Percentiles rank a stretch among this genome's conserved stretches.
These are phyloP conservation scores for Entelexis sorbosivorans DNA, from an alignment of 1,139 yeast genomes.

Conservation along the genomic window DNA sequence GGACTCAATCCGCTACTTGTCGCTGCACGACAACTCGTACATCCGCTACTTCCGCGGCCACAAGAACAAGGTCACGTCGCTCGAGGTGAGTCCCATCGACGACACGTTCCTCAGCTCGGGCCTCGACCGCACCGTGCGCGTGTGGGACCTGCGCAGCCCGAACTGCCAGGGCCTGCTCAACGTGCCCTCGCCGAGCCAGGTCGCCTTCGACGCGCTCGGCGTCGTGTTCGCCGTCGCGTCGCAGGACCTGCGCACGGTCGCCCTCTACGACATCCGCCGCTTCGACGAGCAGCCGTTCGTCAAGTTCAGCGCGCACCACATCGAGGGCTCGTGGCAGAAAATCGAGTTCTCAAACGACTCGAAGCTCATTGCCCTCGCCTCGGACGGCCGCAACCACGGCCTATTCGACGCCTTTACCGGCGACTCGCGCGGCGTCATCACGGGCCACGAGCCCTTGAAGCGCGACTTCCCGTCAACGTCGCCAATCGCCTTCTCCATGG, in stretches of 20 bases:
- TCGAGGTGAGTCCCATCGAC: conserved; percentile 65
- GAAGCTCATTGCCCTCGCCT: conserved; percentile 54
- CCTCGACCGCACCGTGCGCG: conserved; percentile 63
- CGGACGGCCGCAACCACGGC: conserved; percentile 44
- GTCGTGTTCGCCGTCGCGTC: conserved; percentile 65
- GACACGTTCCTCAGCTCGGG: conserved; percentile 62
- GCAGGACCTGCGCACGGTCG: conserved; percentile 38
- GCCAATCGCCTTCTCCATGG: conserved; percentile 64
- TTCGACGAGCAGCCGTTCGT: conserved; percentile 49
- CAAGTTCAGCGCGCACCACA: conserved; percentile 33
- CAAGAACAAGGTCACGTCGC: conserved; percentile 54
- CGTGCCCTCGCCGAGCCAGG: conserved; percentile 44
- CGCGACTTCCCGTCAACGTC: conserved; percentile 22
- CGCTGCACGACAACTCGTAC: conserved; percentile 67
- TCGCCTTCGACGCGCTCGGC: conserved; percentile 65
- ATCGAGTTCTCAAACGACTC: conserved; percentile 81
- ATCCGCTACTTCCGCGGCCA: conserved; percentile 84
- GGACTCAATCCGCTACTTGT: conserved; percentile 50
- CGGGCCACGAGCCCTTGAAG: conserved; percentile 37
- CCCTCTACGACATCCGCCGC: conserved; percentile 50
- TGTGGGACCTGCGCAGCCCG: conserved; percentile 70
- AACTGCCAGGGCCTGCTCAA: conserved; percentile 46
- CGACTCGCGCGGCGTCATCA: conserved; percentile 41
- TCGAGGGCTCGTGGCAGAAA: conserved; percentile 45
- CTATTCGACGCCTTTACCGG: conserved; percentile 68